These are phyloP conservation scores for Mrakiaceae sp. DNA, from an alignment of 1,284 basidiomycete species.

Conservation along the genomic window DNA sequence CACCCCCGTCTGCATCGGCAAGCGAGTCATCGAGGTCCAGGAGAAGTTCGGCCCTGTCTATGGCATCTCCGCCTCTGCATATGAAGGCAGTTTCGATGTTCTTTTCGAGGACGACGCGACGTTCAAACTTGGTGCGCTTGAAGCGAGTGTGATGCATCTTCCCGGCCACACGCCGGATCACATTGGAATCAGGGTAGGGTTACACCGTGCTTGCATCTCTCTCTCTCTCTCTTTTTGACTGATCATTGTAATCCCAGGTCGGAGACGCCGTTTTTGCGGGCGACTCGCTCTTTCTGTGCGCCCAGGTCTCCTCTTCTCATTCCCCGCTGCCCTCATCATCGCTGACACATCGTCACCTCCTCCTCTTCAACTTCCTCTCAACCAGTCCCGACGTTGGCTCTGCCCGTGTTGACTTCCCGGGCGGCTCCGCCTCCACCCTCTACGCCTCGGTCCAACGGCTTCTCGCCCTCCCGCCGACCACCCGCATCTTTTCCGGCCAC, in stretches of 20 bases:
- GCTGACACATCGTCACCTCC: background rate
- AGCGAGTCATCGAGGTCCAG: conserved; percentile 21
- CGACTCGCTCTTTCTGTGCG: conserved; percentile 26
- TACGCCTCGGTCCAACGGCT: conserved; percentile 22
- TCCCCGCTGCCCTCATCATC: background rate
- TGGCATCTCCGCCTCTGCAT: conserved; percentile 17
- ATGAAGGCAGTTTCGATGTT: conserved; percentile 23
- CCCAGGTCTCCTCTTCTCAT: background rate
- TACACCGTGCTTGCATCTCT: background rate
- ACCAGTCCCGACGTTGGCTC: conserved; percentile 25
- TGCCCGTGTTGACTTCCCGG: conserved; percentile 28
- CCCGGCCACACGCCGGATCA: conserved; percentile 26
- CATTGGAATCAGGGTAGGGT: conserved; percentile 13
- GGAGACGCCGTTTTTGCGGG: conserved; percentile 25
- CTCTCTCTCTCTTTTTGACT: background rate
- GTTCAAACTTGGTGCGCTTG: conserved; percentile 20
- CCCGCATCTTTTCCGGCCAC: conserved; percentile 25
- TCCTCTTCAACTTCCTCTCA: background rate
- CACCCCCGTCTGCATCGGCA: conserved; percentile 20
- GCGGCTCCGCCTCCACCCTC: conserved; percentile 22
- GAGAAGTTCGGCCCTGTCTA: conserved; percentile 21
- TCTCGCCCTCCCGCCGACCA: conserved; percentile 21
- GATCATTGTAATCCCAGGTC: background rate
- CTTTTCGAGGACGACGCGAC: conserved; percentile 23
- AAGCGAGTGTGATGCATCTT: conserved; percentile 20